Conservation (phyloP, 164 flowering plant species). For the Litsea cubeba region DNA sequence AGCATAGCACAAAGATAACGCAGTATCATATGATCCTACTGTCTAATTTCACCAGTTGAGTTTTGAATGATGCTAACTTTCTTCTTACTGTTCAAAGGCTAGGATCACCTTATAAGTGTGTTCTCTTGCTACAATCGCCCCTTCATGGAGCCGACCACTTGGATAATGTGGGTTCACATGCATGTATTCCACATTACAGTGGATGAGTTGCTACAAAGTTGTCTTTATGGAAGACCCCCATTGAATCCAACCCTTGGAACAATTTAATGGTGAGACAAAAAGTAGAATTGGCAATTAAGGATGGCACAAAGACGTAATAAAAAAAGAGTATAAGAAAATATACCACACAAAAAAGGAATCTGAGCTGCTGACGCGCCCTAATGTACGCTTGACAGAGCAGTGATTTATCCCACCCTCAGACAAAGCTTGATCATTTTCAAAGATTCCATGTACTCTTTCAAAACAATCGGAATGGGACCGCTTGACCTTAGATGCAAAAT, state of each 20-base stretch:
- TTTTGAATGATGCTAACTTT: not conserved
- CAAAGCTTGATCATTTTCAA: slow-evolving; percentile 44
- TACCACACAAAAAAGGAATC: slow-evolving; percentile 73
- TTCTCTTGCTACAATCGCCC: not conserved
- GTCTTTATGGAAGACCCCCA: not conserved
- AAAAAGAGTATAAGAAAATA: not conserved
- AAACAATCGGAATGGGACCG: slow-evolving; percentile 36
- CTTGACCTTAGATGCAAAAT: slow-evolving; percentile 39
- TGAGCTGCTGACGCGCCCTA: slow-evolving; percentile 55
- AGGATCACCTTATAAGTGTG: not conserved
- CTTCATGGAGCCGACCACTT: not conserved
- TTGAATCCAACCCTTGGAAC: not conserved
- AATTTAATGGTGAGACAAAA: not conserved
- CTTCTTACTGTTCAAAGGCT: not conserved
- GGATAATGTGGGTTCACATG: not conserved
- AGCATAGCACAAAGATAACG: not conserved
- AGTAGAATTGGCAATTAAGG: not conserved
- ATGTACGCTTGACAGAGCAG: slow-evolving; percentile 22
- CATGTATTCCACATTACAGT: not conserved
- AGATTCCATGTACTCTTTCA: slow-evolving; percentile 35
- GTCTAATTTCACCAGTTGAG: not conserved
- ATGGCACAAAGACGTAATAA: not conserved
- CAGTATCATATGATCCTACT: not conserved
- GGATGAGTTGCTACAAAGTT: not conserved
- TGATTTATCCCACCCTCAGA: slow-evolving; percentile 35